Percentiles rank a stretch among this genome's conserved stretches.
Conservation (phyloP, 176 grass and related monocot genomes). For the Hordeum vulgare region MorexV3_pseudomolecules_assembly NC_058520.1:525666986-525667485, state of each 20-base stretch:
- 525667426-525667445: background rate
- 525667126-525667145: background rate
- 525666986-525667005: background rate
- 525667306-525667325: no score
- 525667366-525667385: background rate
- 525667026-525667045: background rate
- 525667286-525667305: no score
- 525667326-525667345: background rate
- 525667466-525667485: slow-evolving; percentile 34
- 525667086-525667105: slow-evolving; percentile 19
- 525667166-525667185: slow-evolving; percentile 13
- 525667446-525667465: background rate
- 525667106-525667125: background rate
- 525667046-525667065: slow-evolving; percentile 16
- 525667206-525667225: background rate
- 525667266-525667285: no score
- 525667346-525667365: background rate
- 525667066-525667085: slow-evolving; percentile 40
- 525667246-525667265: no score
- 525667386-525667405: background rate
- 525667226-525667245: background rate
- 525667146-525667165: slow-evolving; percentile 16
- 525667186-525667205: background rate
- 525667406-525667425: background rate
- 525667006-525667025: background rate